phyloP scores from a whole-genome alignment of 305 asterid genomes.

The Plantago rigida region DNA sequence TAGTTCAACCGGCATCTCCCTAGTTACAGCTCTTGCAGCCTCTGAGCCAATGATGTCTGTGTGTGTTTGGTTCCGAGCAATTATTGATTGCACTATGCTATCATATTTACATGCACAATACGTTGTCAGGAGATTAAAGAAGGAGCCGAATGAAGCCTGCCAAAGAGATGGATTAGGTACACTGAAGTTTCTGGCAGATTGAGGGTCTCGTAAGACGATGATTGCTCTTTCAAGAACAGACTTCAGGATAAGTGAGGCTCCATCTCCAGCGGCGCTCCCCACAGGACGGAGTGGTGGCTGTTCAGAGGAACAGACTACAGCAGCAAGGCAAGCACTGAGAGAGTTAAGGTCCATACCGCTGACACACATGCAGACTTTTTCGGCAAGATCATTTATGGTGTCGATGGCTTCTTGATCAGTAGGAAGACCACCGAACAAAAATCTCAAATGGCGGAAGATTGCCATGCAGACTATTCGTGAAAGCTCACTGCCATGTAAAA shows the following conservation, averaged over 20 bases:
- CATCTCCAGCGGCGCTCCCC: constrained; percentile 82
- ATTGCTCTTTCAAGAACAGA: constrained; percentile 81
- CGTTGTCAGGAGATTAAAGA: constrained; percentile 69
- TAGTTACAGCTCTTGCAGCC: constrained; percentile 59
- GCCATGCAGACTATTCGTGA: constrained; percentile 92
- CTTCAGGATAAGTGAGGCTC: constrained; percentile 70
- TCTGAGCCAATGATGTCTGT: constrained; percentile 42
- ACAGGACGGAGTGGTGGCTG: constrained; percentile 94
- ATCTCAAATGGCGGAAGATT: constrained; percentile 69
- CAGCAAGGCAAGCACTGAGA: constrained; percentile 86
- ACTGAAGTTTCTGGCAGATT: constrained; percentile 43
- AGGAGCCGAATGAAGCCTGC: constrained; percentile 92
- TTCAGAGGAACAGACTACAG: constrained; percentile 88
- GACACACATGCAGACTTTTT: constrained; percentile 46
- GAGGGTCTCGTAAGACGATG: constrained; percentile 51
- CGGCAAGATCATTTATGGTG: constrained; percentile 47
- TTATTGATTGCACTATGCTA: constrained; percentile 50
- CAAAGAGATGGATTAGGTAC: constrained; percentile 66
- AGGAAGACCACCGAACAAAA: constrained; percentile 69
- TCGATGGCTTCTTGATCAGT: constrained; percentile 53
- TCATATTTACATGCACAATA: constrained; percentile 72
- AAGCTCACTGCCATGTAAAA: constrained; percentile 72
- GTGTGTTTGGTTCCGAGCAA: constrained; percentile 37
- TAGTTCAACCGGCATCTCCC: constrained; percentile 96
- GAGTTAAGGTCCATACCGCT: constrained; percentile 78